Base-by-base conservation (phyloP, 2,329 filamentous ascomycete species). In the Colletotrichum sublineola region DNA sequence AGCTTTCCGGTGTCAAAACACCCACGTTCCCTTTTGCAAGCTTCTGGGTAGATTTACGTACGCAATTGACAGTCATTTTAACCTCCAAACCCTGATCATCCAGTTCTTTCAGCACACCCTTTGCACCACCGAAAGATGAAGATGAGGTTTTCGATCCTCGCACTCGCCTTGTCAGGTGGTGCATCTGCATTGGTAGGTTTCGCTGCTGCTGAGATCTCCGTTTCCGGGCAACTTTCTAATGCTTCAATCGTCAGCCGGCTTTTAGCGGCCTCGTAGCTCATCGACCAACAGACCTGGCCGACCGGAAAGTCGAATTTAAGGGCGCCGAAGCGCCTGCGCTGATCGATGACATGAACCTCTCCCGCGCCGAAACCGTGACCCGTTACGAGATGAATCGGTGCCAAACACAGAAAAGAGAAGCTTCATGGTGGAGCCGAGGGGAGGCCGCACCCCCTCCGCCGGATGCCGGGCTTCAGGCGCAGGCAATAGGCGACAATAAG, bases 401-500 rank as follows among this genome's bases (percentile, higher is more conserved):
- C 24, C 53, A 33, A 56, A 11, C 18, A 36, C 46, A 18, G 55
- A 42, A 46, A 72, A 31, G 46, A 72, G 66, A 31, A 42, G 40
- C 40, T 6, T 42, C 38, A n/a, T 42, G 24, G 11, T 50, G 1
- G 38, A 33, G 31, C n/a, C 66, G 12, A 64, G 55, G n/a, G 36
- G 55, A 61, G 50, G 56, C 46, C 11, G 40, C 52, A 15, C 36
- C 33, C 33, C 14, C 31, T 14, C n/a, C 60, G 33, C 5, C 50
- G 14, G 48, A n/a, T 31, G 40, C 46, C 40, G 31, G 29, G 3
- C 48, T 40, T 29, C 44, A 33, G 14, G 18, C 40, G 7, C n/a
- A 64, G 31, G 66, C 69, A 8, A 72, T 72, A 46, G 69, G 66
- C 1, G 69, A 72, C 53, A 72, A 72, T 1, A 72, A 69, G 24